Evolutionary conservation across 129 eudicot species (phyloP), one percentile per base, ranked within the genome.

Genomic region (Silybum marianum): DNA sequence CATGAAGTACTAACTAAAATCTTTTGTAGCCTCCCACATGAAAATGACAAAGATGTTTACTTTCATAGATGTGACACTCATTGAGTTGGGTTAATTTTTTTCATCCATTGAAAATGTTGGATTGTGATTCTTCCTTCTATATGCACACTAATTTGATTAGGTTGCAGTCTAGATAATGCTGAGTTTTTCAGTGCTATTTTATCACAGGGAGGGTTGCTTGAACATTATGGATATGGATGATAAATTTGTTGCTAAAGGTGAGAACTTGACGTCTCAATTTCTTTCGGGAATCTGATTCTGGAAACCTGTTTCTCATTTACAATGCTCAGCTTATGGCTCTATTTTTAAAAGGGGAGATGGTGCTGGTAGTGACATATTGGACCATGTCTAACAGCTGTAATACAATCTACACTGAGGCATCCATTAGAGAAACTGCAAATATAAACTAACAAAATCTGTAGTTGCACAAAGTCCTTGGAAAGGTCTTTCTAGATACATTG

Each of bases 221-320:
- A 25, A 78, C 82, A 39, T 80, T 44, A 86, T 86, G 95, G 78
- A 84, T 72, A 65, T 73, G 82, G 86, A 88, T 74, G 89, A 86
- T 86, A 85, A 84, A 68, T 68, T 78, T 78, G 71, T 78, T 63
- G 82, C 72, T 51, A 84, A 73, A 90, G 95, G 92, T 88, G 83
- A 79, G 86, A 73, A 25, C n/a, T 69, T 75, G 58, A 32, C n/a
- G 12, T 68, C 40, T 82, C 22, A 68, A 1, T 11, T 22, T 46
- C 16, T 82, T 44, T 75, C 26, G 24, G 34, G 23, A 72, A 51
- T 76, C 58, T 54, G 23, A 24, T 75, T 36, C 42, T 10, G 9
- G 18, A 24, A 68, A 48, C 7, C 14, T 65, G 75, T 34, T 67
- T 51, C 18, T 68, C 12, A 81, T 48, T 44, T 40, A 36, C 38